Percentiles rank a stretch among this genome's conserved stretches.
Conservation (phyloP, 169 alveolate genomes). For the Plasmodium malariae region DNA sequence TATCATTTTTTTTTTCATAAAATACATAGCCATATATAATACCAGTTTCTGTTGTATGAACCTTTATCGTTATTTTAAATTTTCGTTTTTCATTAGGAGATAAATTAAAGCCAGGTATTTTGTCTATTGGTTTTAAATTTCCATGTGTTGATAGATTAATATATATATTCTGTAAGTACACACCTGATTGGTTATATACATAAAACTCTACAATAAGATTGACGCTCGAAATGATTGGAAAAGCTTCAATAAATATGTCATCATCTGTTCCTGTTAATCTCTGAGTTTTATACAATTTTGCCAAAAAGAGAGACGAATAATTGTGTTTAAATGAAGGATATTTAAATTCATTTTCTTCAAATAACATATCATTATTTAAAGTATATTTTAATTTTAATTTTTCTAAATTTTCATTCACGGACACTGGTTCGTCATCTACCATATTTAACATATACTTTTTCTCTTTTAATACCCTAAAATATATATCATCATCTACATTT, state of each 20-base stretch:
- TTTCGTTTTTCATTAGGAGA: slow-evolving; percentile 85
- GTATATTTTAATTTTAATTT: slow-evolving; percentile 48
- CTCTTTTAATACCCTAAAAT: slow-evolving; percentile 59
- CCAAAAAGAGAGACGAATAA: slow-evolving; percentile 43
- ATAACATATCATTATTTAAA: slow-evolving; percentile 60
- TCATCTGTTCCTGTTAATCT: slow-evolving; percentile 93
- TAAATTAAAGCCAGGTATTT: slow-evolving; percentile 88
- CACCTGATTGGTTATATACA: slow-evolving; percentile 90
- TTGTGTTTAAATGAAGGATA: slow-evolving; percentile 21
- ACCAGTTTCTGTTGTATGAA: slow-evolving; percentile 91
- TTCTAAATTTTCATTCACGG: slow-evolving; percentile 46
- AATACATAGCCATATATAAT: slow-evolving; percentile 94
- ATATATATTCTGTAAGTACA: slow-evolving; percentile 92
- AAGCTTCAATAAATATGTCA: slow-evolving; percentile 95
- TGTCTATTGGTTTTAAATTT: slow-evolving; percentile 87
- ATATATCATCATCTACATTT: slow-evolving; percentile 47
- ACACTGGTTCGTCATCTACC: slow-evolving; percentile 6
- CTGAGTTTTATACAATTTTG: slow-evolving; percentile 59
- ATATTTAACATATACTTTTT: slow-evolving; percentile 46
- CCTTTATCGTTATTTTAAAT: slow-evolving; percentile 87
- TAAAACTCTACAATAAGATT: slow-evolving; percentile 91
- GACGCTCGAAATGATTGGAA: slow-evolving; percentile 90
- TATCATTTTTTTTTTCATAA: slow-evolving; percentile 88
- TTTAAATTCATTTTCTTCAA: slow-evolving; percentile 64
- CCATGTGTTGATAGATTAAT: slow-evolving; percentile 92